Evolutionary conservation across 1,284 basidiomycete species (phyloP), one percentile per base, ranked within the genome.

Genomic region (Pseudozyma sp.): DNA sequence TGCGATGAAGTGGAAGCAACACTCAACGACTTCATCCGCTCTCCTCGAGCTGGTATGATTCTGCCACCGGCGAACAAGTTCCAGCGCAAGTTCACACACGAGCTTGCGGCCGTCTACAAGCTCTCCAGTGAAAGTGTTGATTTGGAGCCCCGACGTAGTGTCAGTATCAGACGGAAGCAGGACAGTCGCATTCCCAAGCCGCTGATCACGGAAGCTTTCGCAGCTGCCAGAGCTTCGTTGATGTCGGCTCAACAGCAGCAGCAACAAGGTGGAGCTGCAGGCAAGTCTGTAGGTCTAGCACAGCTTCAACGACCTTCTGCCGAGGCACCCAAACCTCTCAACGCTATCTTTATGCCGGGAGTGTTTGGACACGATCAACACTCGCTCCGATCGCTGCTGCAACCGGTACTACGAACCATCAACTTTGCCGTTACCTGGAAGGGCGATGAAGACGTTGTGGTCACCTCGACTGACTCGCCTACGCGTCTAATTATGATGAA

Each of bases 1-100:
- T 73, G 65, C 55, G 74, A 78, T 13, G 79, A 81, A 45, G 40
- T 84, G 52, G 81, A 85, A 44, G 68, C 70, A 11, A 60, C 67
- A 12, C 59, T 84, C 18, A 76, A 60, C 59, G 83, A 84, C 21
- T 83, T 85, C 51, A 78, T 85, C 49, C 77, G 73, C 12, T 84
- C 81, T 50, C 79, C 78, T 4, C 67, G 79, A 10, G 76, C 78
- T 34, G 70, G 77, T 6, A 77, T 77, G 57, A 77, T 81, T 40
- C 55, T 84, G 36, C 74, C 78, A 13, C 63, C 77, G 2, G 64
- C 79, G 16, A 76, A 70, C 59, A 59, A 56, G 52, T 64, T 70
- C 25, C 77, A 81, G 47, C 70, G 82, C 45, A 67, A 78, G 51
- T 83, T 84, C 25, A 78, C 78, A 7, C 78, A 78, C 55, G 76